Evolutionary conservation across 2,329 filamentous ascomycete species (phyloP), one percentile per base, ranked within the genome.

Genomic region (Pestalotiopsis sp.): DNA sequence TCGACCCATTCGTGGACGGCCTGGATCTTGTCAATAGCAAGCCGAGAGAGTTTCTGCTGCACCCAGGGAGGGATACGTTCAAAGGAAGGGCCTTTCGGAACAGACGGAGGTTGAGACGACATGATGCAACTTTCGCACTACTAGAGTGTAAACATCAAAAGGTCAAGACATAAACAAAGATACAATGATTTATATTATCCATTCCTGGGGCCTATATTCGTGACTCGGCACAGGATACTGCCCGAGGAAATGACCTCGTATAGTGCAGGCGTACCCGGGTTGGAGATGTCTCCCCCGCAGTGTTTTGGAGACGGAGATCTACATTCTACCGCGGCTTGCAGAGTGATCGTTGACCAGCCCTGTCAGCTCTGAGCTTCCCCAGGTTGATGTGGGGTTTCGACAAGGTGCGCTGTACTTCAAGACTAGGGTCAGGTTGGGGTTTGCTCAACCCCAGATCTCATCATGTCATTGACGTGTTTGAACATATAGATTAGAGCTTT

Each of bases 1-100:
- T 84, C 81, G 38, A 83, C 81, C 77, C 79, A 84, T 52, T 82
- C 77, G 67, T 82, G 76, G 14, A 83, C 81, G 62, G 78, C 78
- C 61, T 78, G 74, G 36, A 84, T 84, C 73, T 80, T 82, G 25
- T 81, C 78, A 63, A 83, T 76, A 25, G 82, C 82, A 67, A 81
- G 71, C 4, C 76, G 74, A 9, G 68, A 67, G 27, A 77, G 72
- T 64, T 75, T 76, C n/a, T 73, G 68, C 58, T 74, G 70, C 13
- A 73, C 74, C 74, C 73, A 75, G 36, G 71, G 73, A 1, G 76
- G 76, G 27, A 77, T 73, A 58, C 76, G 76, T 14, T 49, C 65
- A 63, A 77, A 78, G 23, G 76, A 75, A 13, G 75, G 75, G 63
- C 76, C 75, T 25, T 75, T 66, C 41, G 75, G 60, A 31, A 31